Percentiles rank a stretch among this genome's conserved stretches.
These are phyloP conservation scores for Didymellaceae sp. DNA, from an alignment of 2,329 filamentous ascomycete genomes.

Conservation along the genomic window DNA sequence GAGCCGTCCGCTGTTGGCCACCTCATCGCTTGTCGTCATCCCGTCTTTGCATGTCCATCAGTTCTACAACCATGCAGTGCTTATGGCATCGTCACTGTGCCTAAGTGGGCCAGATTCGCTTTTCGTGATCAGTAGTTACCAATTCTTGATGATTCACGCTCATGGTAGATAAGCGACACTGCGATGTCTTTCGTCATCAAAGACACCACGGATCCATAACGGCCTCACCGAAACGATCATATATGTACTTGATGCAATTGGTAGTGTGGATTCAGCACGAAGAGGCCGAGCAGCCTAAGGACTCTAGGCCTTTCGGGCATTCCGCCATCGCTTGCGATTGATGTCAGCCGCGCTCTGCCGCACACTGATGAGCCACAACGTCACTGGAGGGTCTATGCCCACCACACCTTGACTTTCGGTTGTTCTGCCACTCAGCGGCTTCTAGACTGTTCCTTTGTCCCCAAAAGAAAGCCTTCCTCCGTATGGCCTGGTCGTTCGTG, in stretches of 20 bases:
- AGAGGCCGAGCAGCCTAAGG: not conserved
- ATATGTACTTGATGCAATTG: not conserved
- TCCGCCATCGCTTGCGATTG: slow-evolving; percentile 1
- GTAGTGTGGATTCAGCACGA: not conserved
- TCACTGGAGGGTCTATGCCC: slow-evolving; percentile 4
- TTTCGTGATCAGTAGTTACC: not conserved
- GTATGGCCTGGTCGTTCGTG: not conserved
- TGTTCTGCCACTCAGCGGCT: slow-evolving; percentile 11
- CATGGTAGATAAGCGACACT: slow-evolving; percentile 1
- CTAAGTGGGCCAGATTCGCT: slow-evolving; percentile 12
- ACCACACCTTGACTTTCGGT: not conserved
- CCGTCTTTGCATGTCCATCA: slow-evolving; percentile 19
- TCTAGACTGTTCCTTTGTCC: slow-evolving; percentile 16
- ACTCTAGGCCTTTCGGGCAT: slow-evolving; percentile 1
- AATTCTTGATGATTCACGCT: too few relatives aligned
- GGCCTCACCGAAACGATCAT: not conserved
- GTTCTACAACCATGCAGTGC: slow-evolving; percentile 4
- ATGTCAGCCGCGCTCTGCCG: not conserved
- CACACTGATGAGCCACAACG: slow-evolving; percentile 2
- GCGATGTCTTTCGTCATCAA: slow-evolving; percentile 23
- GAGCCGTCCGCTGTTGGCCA: slow-evolving; percentile 22
- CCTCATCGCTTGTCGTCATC: slow-evolving; percentile 32
- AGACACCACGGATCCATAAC: slow-evolving; percentile 16
- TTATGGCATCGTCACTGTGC: slow-evolving; percentile 13
- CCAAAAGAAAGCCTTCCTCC: slow-evolving; percentile 1